Conservation (phyloP, 768 basidiomycete species). For the Tricholoma sp. region DNA sequence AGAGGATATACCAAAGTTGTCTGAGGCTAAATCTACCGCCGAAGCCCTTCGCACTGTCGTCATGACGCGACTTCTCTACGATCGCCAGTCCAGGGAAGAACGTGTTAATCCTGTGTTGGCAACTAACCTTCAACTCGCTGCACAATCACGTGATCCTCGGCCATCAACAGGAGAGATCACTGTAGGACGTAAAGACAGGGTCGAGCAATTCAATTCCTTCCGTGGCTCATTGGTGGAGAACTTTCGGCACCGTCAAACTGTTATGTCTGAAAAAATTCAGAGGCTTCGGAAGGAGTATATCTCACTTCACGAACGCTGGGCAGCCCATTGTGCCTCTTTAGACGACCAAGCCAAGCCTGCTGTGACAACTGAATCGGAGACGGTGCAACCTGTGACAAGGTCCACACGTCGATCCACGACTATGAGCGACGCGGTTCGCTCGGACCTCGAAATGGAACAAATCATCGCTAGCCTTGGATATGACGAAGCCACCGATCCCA, state of each 20-base stretch:
- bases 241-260: slow-evolving; percentile 48
- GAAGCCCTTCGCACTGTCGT: slow-evolving; percentile 64
- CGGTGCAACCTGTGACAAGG: slow-evolving; percentile 38
- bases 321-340: slow-evolving; percentile 61
- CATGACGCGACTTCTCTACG: slow-evolving; percentile 53
- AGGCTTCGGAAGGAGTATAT: slow-evolving; percentile 64
- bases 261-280: slow-evolving; percentile 48
- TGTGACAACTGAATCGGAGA: slow-evolving; percentile 33
- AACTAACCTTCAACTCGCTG: slow-evolving; percentile 48
- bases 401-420: slow-evolving; percentile 69
- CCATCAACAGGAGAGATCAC: slow-evolving; percentile 38
- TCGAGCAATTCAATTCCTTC: slow-evolving; percentile 33
- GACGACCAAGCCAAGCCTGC: slow-evolving; percentile 52
- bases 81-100: slow-evolving; percentile 58
- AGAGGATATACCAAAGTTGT: slow-evolving; percentile 33
- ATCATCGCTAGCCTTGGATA: slow-evolving; percentile 92
- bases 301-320: slow-evolving; percentile 66
- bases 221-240: slow-evolving; percentile 48
- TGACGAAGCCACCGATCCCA: slow-evolving; percentile 91
- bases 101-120: slow-evolving; percentile 58
- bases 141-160: slow-evolving; percentile 21
- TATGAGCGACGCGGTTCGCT: slow-evolving; percentile 85
- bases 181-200: slow-evolving; percentile 27
- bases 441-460: slow-evolving; percentile 96
- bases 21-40: slow-evolving; percentile 39